Conservation (phyloP, 2,329 filamentous ascomycete genomes). For the Colletotrichum lini region DNA sequence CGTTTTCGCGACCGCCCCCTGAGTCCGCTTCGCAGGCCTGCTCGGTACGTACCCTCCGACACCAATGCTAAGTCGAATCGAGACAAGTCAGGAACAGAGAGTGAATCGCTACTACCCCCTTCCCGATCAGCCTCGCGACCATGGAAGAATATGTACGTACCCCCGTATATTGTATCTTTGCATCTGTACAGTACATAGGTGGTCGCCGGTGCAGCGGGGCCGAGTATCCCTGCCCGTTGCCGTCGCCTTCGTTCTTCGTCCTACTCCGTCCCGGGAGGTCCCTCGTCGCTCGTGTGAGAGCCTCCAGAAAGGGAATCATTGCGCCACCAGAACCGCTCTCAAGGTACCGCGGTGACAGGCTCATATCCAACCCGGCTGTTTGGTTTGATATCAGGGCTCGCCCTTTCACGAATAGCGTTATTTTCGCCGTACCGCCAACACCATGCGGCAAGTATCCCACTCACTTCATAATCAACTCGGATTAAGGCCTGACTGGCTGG, state of each 20-base stretch:
- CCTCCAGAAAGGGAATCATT: slow-evolving; percentile 31
- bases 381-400: slow-evolving; percentile 50
- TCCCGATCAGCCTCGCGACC: slow-evolving; percentile 25
- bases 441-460: no score
- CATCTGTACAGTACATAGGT: no score
- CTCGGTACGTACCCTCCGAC: neutral
- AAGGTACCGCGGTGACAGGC: slow-evolving; percentile 25
- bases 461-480: neutral
- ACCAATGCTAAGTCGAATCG: neutral
- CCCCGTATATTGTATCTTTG: neutral
- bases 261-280: slow-evolving; percentile 14
- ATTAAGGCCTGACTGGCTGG: neutral
- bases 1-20: slow-evolving; percentile 36
- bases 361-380: slow-evolving; percentile 44
- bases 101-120: neutral
- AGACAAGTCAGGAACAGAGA: slow-evolving; percentile 30
- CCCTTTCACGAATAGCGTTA: slow-evolving; percentile 15
- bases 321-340: slow-evolving; percentile 19
- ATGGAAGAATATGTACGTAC: slow-evolving; percentile 17
- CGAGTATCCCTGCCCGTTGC: slow-evolving; percentile 23
- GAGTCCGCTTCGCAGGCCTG: slow-evolving; percentile 12
- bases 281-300: slow-evolving; percentile 28
- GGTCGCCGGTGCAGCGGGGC: slow-evolving; percentile 37
- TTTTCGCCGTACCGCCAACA: neutral
- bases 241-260: neutral